Base-by-base conservation (phyloP, 73 alveolate species). In the Tetrahymena elliotti region DNA sequence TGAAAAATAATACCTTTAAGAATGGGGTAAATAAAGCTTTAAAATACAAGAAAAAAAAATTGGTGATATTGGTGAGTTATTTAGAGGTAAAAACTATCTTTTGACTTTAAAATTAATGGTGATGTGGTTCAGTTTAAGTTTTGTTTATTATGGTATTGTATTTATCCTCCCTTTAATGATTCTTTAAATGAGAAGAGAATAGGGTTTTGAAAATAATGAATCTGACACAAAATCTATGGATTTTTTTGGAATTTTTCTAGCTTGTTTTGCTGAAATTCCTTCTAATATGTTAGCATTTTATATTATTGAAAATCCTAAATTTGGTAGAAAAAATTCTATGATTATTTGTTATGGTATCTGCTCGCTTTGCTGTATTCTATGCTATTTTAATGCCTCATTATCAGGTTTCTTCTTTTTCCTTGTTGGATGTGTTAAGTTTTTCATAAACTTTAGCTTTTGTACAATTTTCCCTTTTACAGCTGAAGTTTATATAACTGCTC, bases 111-210 rank as follows among this genome's bases (percentile, higher is more conserved):
- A 83, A 38, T 83, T 94, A 9, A 83, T 93, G 96, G 40, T 94
- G 54, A 94, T 83, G 53, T 94, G 96, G 96, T 94, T 94, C 82
- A 94, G 94, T n/a, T 93, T 94, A 33, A 83, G 94, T 4, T 94
- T 94, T 39, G 93, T 94, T 24, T 94, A 94, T 39, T 94, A 94
- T 84, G 96, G 96, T 6, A 94, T 94, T 11, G 96, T 94, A 27
- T 83, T 94, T 38, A 94, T 94, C 39, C 52, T 94, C 16, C 96
- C 96, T 16, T 31, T 68, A 6, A 68, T 68, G 88, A 68, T 68
- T 27, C 88, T 68, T 31, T 68, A 68, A 68, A 68, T 68, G 88
- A 68, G 88, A 68, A 68, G n/a, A 68, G 88, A 68, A 68, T 22
- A 68, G n/a, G 88, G 88, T n/a, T 27, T 24, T 4, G 39, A 68